Percentiles rank a stretch among this genome's conserved stretches.
Conservation (phyloP, 352 stramenopile species). For the Aphanomyces cochlioides region DNA sequence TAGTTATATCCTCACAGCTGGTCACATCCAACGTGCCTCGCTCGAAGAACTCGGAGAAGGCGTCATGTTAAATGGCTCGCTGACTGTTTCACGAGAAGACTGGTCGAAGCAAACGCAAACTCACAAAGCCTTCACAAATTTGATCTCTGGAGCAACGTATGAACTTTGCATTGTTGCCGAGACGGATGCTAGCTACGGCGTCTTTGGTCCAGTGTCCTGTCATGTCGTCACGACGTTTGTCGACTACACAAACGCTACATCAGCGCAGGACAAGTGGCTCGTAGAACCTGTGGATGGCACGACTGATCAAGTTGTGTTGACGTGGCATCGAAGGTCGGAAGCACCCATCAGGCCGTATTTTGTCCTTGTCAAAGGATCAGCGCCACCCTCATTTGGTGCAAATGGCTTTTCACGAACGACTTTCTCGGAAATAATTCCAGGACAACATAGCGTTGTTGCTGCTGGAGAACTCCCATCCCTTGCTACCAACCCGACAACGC, state of each 20-base stretch:
- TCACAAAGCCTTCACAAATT: slow-evolving; percentile 58
- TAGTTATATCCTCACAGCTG: slow-evolving; percentile 39
- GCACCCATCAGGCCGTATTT: slow-evolving; percentile 57
- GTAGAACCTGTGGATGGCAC: slow-evolving; percentile 41
- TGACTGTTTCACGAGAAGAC: slow-evolving; percentile 67
- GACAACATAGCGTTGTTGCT: slow-evolving; percentile 44
- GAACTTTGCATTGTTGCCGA: slow-evolving; percentile 73
- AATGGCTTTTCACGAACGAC: slow-evolving; percentile 39
- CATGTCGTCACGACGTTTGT: slow-evolving; percentile 57
- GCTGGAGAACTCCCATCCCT: slow-evolving; percentile 41
- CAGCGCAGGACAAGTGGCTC: slow-evolving; percentile 50
- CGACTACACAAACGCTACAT: slow-evolving; percentile 76
- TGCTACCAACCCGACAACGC: slow-evolving; percentile 24
- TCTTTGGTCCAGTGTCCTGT: slow-evolving; percentile 58
- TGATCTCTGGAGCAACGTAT: slow-evolving; percentile 61
- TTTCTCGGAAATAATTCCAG: slow-evolving; percentile 39
- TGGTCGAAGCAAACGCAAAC: slow-evolving; percentile 40
- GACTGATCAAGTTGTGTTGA: slow-evolving; percentile 42
- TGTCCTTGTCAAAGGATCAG: slow-evolving; percentile 50
- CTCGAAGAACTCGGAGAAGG: slow-evolving; percentile 55
- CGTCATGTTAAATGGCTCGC: slow-evolving; percentile 72
- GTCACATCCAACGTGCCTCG: slow-evolving; percentile 47
- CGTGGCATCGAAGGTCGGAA: slow-evolving; percentile 39
- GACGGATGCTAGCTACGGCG: slow-evolving; percentile 57
- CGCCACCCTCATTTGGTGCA: slow-evolving; percentile 35